Evolutionary conservation across 208 protist genomes (phyloP).

Genomic region (Leishmania lainsoni): DNA sequence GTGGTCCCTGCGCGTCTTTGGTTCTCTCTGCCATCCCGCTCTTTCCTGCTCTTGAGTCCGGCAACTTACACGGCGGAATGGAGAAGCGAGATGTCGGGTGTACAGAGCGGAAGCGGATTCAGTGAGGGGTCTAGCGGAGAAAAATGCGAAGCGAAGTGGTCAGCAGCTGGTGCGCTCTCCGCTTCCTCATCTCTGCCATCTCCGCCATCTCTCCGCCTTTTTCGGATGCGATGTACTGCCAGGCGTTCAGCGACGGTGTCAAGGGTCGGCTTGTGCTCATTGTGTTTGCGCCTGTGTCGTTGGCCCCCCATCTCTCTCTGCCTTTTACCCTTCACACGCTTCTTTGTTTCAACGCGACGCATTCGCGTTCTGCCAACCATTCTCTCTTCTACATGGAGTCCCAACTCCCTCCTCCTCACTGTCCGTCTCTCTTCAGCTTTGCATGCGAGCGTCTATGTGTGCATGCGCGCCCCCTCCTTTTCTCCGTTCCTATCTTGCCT

Average conservation of each 20-base stretch:
- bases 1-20: background rate
- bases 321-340: background rate
- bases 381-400: background rate
- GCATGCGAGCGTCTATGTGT: background rate
- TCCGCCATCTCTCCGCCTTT: background rate
- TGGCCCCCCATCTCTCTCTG: background rate
- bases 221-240: background rate
- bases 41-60: background rate
- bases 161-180: background rate
- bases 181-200: background rate
- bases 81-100: background rate
- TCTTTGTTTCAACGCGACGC: background rate
- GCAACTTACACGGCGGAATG: background rate
- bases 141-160: background rate
- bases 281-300: background rate
- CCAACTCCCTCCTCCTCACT: background rate
- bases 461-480: background rate
- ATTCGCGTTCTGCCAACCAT: background rate
- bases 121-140: background rate
- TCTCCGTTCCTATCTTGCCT: no score
- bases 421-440: background rate
- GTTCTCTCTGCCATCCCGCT: background rate
- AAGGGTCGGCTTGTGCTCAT: background rate
- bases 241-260: background rate
- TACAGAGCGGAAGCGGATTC: background rate